Conservation (phyloP, 345 rosid genomes). For the Dovyalis caffra region DNA sequence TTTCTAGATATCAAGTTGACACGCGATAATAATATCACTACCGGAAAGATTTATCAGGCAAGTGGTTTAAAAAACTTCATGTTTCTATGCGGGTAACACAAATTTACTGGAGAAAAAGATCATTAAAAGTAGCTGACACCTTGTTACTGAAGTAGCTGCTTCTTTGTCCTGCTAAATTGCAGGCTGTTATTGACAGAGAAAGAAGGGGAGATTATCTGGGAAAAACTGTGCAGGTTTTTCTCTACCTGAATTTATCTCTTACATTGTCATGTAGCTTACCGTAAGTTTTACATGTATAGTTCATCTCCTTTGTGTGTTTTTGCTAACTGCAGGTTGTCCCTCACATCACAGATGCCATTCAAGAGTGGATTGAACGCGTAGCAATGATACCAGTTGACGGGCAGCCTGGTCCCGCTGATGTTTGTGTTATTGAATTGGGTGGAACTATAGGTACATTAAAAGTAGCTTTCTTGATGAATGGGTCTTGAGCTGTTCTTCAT, state of each 20-base stretch:
- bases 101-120: not conserved
- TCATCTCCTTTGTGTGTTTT: not conserved
- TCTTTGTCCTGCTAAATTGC: not conserved
- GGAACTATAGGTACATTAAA: conserved; percentile 79
- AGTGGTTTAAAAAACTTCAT: conserved; percentile 5
- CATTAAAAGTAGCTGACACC: not conserved
- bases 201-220: conserved; percentile 97
- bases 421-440: conserved; percentile 96
- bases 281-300: not conserved
- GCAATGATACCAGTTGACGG: conserved; percentile 85
- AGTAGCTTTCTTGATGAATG: not conserved
- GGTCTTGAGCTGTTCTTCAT: conserved; percentile 6
- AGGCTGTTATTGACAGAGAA: conserved; percentile 89
- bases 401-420: conserved; percentile 78
- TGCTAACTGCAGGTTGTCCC: conserved; percentile 73
- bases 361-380: conserved; percentile 90
- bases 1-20: conserved; percentile 82
- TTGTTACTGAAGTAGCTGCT: not conserved
- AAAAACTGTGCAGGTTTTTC: conserved; percentile 87
- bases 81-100: not conserved
- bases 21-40: conserved; percentile 80
- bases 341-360: conserved; percentile 94
- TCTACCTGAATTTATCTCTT: not conserved
- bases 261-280: conserved; percentile 5
- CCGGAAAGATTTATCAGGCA: conserved; percentile 93